These are phyloP conservation scores for Coleophoma cylindrospora DNA, from an alignment of 2,329 filamentous ascomycete species.

Conservation along the genomic window DNA sequence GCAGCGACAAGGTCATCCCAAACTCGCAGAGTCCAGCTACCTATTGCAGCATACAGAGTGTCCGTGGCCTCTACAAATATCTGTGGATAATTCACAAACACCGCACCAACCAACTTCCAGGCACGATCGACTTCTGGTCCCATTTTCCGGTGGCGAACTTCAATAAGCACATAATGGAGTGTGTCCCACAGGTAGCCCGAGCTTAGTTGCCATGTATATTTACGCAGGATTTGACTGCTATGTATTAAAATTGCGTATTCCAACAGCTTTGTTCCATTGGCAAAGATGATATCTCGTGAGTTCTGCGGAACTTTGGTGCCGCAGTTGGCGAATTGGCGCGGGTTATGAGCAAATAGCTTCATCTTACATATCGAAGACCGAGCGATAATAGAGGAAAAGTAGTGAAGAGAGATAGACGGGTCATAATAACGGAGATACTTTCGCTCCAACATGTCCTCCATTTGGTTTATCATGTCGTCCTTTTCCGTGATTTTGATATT, in stretches of 20 bases:
- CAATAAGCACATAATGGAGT: conserved; percentile 26
- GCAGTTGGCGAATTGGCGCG: conserved; percentile 9
- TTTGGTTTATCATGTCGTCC: conserved; percentile 25
- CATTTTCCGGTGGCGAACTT: conserved; percentile 18
- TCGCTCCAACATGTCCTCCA: conserved; percentile 29
- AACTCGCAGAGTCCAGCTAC: conserved; percentile 23
- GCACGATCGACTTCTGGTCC: conserved; percentile 22
- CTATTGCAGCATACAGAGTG: conserved; percentile 20
- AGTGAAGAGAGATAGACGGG: conserved; percentile 19
- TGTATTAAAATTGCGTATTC: conserved; percentile 18
- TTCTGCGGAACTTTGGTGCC: conserved; percentile 11
- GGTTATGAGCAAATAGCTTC: conserved; percentile 15
- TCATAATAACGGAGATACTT: conserved; percentile 32
- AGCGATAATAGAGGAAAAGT: conserved; percentile 6
- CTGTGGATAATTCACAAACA: conserved; percentile 18
- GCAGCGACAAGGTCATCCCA: conserved; percentile 20
- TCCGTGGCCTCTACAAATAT: conserved; percentile 14
- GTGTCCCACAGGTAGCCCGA: conserved; percentile 26
- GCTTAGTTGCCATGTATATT: conserved; percentile 23
- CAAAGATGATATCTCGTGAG: conserved; percentile 17
- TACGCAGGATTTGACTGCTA: conserved; percentile 15
- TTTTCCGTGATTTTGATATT: conserved; percentile 6
- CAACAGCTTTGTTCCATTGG: conserved; percentile 14
- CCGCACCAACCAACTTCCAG: conserved; percentile 21
- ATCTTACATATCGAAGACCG: conserved; percentile 18